Evolutionary conservation across 805 yeast species (phyloP).

Genomic region (Naumovozyma dairenensis): DNA sequence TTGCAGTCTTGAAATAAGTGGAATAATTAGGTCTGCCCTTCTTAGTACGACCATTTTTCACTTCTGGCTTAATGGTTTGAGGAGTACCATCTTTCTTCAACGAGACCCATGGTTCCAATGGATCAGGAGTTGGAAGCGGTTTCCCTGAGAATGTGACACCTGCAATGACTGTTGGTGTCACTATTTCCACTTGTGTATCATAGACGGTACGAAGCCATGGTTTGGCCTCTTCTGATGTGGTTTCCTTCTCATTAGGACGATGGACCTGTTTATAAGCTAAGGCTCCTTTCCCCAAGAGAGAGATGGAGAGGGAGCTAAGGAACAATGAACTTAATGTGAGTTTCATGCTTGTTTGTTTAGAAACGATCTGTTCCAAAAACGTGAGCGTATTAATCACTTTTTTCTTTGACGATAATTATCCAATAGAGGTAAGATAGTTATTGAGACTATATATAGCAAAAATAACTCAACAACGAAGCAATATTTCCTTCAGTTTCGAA

Average conservation of each 20-base stretch:
- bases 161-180: conserved; percentile 57
- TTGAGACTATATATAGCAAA: too few relatives aligned
- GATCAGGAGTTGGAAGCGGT: conserved; percentile 42
- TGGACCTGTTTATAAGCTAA: conserved; percentile 22
- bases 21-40: conserved; percentile 62
- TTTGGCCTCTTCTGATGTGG: conserved; percentile 35
- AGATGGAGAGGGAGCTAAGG: background rate
- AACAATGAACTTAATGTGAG: too few relatives aligned
- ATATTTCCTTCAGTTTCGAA: too few relatives aligned
- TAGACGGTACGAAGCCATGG: conserved; percentile 74
- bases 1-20: conserved; percentile 66
- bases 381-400: too few relatives aligned
- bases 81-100: conserved; percentile 71
- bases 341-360: too few relatives aligned
- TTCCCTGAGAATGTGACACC: conserved; percentile 45
- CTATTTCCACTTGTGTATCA: conserved; percentile 44
- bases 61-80: conserved; percentile 65
- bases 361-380: too few relatives aligned
- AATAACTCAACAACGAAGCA: too few relatives aligned
- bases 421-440: too few relatives aligned
- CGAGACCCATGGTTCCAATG: conserved; percentile 73
- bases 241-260: conserved; percentile 28
- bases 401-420: too few relatives aligned
- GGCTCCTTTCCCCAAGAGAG: background rate
- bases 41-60: conserved; percentile 61